Evolutionary conservation across 108 stramenopile species (phyloP), one percentile per base, ranked within the genome.

Genomic region (Discostella pseudostelligera): DNA sequence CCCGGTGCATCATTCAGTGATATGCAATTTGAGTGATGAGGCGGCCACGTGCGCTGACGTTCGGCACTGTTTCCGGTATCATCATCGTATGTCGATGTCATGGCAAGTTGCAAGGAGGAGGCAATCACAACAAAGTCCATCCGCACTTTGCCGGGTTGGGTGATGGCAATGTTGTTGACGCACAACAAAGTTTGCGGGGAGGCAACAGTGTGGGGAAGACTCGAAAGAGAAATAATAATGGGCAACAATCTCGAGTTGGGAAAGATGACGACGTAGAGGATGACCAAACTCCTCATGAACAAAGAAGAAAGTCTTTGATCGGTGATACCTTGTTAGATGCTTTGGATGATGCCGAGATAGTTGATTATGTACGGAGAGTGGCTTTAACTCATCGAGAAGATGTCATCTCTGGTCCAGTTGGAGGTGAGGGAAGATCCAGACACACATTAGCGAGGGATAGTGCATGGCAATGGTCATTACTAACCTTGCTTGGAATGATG

Each of bases 101-200:
- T 54, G 26, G 32, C 32, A 32, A 32, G 32, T 32, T 32, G 32
- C 32, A 32, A 32, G 32, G 0, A 25, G 53, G 4, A 54, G 53
- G 3, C 28, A 54, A 54, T 3, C 11, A 13, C n/a, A n/a, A 25
- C 13, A 54, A 54, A 54, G 26, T 21, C 12, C 53, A 50, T 50
- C 49, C 49, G 2, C 87, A 88, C 72, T 85, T 76, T 42, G 82
- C 85, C 10, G 87, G 87, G 6, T 68, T 88, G 19, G 87, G 87
- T 12, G 87, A 88, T 74, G 87, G 86, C 0, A 83, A 80, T 56
- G 48, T 83, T 56, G 48, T 83, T 16, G 19, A 66, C 22, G 43
- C 29, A 5, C 74, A 65, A 37, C 55, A 67, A 35, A 65, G 74
- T 16, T 53, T 75, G 43, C 66, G 74, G 4, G 53, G 53, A 2